Evolutionary conservation across 2,329 filamentous ascomycete genomes (phyloP), one percentile per base, ranked within the genome.

Genomic region (Fusarium odoratissimum): DNA sequence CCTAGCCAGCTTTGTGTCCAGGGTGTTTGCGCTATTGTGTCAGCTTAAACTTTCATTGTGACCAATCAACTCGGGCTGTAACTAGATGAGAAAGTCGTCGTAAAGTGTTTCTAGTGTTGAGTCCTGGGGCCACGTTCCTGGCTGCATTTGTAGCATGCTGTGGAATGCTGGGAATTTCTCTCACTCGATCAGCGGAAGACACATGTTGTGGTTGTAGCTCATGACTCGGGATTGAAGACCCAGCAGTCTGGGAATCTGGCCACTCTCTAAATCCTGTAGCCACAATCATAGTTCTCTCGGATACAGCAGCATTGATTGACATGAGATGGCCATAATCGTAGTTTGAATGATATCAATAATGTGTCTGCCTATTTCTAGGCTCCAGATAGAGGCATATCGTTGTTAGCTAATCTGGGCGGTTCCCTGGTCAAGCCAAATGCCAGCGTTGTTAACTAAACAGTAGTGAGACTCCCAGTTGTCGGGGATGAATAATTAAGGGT

Each of bases 111-210:
- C 35, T 58, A 48, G 49, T 33, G 40, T 59, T 54, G 41, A 42
- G 46, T 51, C 44, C 35, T 60, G 56, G 62, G 62, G 48, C 64
- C 72, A 67, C 60, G 67, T 73, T 74, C 67, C 67, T 76, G 67
- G 59, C 42, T 60, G 51, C 31, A 40, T 66, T 61, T 69, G 65
- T 61, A 67, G 62, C 61, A 67, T 54, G 44, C 60, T 48, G 56
- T 68, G 74, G 75, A 77, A 77, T 77, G 76, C 58, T 67, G 40
- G 40, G 41, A 56, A 77, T 75, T 77, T 74, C 69, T 62, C 52
- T 67, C 54, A 31, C 37, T 61, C 48, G 41, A 64, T 65, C 55
- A 51, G 65, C 59, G 56, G 55, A 52, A 52, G 49, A 42, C 57
- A 64, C 60, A 58, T 70, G 57, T 71, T 57, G 59, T 52, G 69